phyloP scores from a whole-genome alignment of 2,329 filamentous ascomycete genomes.

The Paecilomyces formosus region DNA sequence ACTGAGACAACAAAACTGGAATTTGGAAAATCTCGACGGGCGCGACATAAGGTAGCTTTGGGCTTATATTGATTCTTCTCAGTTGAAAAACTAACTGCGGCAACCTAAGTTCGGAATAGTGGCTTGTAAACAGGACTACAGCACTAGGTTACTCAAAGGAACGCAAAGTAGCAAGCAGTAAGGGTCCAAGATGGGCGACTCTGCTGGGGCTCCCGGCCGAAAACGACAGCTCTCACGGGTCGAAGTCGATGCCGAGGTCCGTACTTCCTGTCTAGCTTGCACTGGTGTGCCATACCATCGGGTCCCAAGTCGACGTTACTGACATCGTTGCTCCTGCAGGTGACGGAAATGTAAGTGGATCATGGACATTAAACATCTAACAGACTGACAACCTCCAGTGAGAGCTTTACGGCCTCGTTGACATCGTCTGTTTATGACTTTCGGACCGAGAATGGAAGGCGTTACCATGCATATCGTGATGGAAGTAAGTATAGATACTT shows the following conservation, averaged over 20 bases:
- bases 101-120: not conserved
- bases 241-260: not conserved
- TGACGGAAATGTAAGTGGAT: not conserved
- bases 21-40: not conserved
- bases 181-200: not conserved
- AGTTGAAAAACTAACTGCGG: not conserved
- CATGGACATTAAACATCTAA: not conserved
- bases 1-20: not conserved
- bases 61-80: not conserved
- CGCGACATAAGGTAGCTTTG: not conserved
- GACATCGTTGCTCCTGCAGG: not conserved
- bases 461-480: slow-evolving; percentile 1
- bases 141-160: not conserved
- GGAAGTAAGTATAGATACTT: not conserved
- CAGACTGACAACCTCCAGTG: not conserved
- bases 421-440: slow-evolving; percentile 1
- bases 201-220: not conserved
- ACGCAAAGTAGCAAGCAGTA: not conserved
- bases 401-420: not conserved
- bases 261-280: not conserved
- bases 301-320: not conserved
- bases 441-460: slow-evolving; percentile 2
- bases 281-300: not conserved
- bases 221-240: not conserved
- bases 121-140: not conserved